Evolutionary conservation across 192 early-diverging fungal species (phyloP).

Genomic region (Backusella morwellensis): DNA sequence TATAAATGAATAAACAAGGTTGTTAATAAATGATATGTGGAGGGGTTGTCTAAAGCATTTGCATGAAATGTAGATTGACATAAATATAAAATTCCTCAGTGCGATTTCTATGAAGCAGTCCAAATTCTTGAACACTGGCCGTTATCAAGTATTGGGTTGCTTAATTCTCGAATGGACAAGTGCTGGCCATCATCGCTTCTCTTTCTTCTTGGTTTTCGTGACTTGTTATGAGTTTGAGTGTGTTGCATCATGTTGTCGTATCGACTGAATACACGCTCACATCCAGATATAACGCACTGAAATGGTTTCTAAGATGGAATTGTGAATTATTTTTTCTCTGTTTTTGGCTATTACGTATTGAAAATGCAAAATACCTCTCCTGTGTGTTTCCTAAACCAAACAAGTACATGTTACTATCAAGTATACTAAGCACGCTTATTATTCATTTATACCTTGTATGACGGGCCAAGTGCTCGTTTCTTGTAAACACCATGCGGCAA

Average conservation of each 20-base stretch:
- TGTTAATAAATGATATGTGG: neutral
- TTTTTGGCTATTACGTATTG: neutral
- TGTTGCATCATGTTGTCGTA: slow-evolving; percentile 83
- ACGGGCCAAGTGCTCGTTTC: slow-evolving; percentile 40
- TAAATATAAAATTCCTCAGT: neutral
- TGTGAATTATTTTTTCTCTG: neutral
- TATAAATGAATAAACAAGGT: neutral
- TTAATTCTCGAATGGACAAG: neutral
- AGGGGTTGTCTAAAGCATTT: neutral
- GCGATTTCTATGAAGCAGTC: neutral
- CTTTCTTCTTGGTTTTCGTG: neutral
- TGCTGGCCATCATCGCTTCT: neutral
- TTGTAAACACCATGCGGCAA: slow-evolving; percentile 49
- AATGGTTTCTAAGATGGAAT: slow-evolving; percentile 58
- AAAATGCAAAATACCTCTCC: slow-evolving; percentile 24
- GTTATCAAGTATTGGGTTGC: neutral
- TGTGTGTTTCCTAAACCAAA: slow-evolving; percentile 24
- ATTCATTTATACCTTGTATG: slow-evolving; percentile 40
- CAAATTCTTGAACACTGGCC: neutral
- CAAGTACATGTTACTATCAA: neutral
- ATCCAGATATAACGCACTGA: slow-evolving; percentile 60
- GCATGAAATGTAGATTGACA: neutral
- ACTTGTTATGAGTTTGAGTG: slow-evolving; percentile 55
- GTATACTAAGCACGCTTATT: neutral
- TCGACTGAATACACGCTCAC: slow-evolving; percentile 67